phyloP scores from a whole-genome alignment of 805 yeast genomes.

The Ogataea pini region DNA sequence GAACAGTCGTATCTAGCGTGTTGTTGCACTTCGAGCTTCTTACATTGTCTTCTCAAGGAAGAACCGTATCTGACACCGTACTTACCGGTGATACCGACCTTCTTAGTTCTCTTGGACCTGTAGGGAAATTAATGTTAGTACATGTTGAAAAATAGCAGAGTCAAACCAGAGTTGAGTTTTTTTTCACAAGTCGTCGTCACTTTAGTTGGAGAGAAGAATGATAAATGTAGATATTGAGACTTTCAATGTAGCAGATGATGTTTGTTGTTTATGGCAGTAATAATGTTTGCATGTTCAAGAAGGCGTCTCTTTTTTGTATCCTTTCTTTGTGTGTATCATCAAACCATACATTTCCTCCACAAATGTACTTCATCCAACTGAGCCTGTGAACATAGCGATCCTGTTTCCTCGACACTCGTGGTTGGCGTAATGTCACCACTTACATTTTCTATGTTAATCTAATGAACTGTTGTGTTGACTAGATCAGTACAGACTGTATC shows the following conservation, averaged over 20 bases:
- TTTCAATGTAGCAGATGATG: background rate
- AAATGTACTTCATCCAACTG: background rate
- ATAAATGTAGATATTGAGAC: background rate
- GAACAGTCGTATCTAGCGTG: conserved; percentile 99
- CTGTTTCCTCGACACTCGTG: conserved; percentile 1
- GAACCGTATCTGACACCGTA: conserved; percentile 99
- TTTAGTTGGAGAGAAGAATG: background rate
- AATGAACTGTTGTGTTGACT: conserved; percentile 3
- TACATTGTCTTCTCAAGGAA: conserved; percentile 99
- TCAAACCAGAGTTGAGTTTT: background rate
- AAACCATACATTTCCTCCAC: too few species aligned
- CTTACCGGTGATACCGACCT: conserved; percentile 99
- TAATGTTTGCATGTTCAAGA: too few species aligned
- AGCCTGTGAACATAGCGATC: background rate
- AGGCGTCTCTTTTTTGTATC: too few species aligned
- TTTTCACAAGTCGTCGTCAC: background rate
- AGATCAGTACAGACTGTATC: background rate
- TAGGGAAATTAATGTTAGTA: conserved; percentile 20
- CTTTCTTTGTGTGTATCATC: too few species aligned
- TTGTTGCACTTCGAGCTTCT: conserved; percentile 98
- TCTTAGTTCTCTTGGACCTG: conserved; percentile 99
- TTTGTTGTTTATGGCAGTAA: background rate
- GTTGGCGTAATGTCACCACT: conserved; percentile 5
- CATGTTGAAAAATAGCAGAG: background rate
- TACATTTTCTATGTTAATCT: conserved; percentile 18